Evolutionary conservation across 495 filamentous ascomycete genomes (phyloP).

Genomic region (Aspergillus leporis): DNA sequence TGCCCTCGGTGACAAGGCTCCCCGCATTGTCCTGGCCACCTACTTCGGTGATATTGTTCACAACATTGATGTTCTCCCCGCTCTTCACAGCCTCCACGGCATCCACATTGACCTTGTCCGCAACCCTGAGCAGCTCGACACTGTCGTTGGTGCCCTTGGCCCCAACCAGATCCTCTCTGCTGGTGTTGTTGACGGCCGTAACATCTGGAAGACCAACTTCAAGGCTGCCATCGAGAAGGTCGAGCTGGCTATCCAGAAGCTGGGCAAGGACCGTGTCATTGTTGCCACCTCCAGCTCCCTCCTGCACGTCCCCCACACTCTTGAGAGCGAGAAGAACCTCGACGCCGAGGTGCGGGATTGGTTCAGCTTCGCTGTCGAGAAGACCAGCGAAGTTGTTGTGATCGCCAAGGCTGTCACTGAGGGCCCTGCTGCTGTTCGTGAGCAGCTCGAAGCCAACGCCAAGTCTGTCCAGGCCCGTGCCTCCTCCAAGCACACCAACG

Average conservation of each 20-base stretch:
- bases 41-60: conserved; percentile 99
- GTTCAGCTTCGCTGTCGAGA: conserved; percentile 98
- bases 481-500: conserved; percentile 90
- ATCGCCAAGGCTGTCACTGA: conserved; percentile 96
- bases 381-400: conserved; percentile 83
- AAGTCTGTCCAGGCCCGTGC: conserved; percentile 86
- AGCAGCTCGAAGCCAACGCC: conserved; percentile 89
- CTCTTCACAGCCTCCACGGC: conserved; percentile 68
- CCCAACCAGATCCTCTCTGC: conserved; percentile 84
- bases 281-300: conserved; percentile 96
- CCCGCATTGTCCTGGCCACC: conserved; percentile 82
- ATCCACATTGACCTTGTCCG: conserved; percentile 96
- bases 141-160: conserved; percentile 73
- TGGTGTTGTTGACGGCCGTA: conserved; percentile 96
- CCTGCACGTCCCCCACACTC: conserved; percentile 95
- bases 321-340: conserved; percentile 96
- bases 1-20: conserved; percentile 71
- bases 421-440: conserved; percentile 80
- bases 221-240: conserved; percentile 84
- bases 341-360: conserved; percentile 89
- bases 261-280: conserved; percentile 94
- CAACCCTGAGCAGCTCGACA: conserved; percentile 92
- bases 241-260: conserved; percentile 84
- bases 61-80: conserved; percentile 86
- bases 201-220: conserved; percentile 99